Evolutionary conservation across 148 eudicot species (phyloP).

Genomic region (Pouteria glomerata): DNA sequence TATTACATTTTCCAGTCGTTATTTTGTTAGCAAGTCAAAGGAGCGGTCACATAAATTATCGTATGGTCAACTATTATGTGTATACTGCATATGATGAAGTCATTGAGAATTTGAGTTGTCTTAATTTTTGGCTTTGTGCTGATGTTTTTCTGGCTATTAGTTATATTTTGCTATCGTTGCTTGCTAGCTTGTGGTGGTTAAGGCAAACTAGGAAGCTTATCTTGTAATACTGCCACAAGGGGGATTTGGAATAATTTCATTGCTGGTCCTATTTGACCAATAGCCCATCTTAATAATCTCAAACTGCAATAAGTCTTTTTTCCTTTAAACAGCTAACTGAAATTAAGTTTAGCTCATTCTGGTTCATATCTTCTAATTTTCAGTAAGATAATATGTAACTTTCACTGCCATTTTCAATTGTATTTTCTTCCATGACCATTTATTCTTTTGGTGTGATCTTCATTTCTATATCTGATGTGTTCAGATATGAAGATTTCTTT

Average conservation of each 20-base stretch:
- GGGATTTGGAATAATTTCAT: background rate
- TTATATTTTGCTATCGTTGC: background rate
- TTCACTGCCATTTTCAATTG: background rate
- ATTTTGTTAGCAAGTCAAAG: too few species aligned
- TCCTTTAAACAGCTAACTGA: background rate
- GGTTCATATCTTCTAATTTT: background rate
- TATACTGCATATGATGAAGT: too few species aligned
- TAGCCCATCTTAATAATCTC: conserved; percentile 1
- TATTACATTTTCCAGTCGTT: too few species aligned
- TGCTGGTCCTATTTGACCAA: background rate
- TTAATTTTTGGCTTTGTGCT: too few species aligned
- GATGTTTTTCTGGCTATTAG: too few species aligned
- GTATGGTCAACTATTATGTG: too few species aligned
- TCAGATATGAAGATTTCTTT: conserved; percentile 80
- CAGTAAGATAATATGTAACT: background rate
- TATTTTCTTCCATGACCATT: background rate
- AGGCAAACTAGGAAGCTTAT: background rate
- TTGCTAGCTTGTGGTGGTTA: background rate
- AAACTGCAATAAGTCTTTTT: background rate
- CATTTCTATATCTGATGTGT: background rate
- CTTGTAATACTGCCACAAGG: background rate
- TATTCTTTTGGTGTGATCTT: background rate
- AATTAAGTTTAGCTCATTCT: background rate
- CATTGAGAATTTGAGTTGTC: too few species aligned
- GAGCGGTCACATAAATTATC: too few species aligned